Percentiles rank a stretch among this genome's conserved stretches.
Conservation (phyloP, 768 basidiomycete genomes). For the Phylloporus sp. region DNA sequence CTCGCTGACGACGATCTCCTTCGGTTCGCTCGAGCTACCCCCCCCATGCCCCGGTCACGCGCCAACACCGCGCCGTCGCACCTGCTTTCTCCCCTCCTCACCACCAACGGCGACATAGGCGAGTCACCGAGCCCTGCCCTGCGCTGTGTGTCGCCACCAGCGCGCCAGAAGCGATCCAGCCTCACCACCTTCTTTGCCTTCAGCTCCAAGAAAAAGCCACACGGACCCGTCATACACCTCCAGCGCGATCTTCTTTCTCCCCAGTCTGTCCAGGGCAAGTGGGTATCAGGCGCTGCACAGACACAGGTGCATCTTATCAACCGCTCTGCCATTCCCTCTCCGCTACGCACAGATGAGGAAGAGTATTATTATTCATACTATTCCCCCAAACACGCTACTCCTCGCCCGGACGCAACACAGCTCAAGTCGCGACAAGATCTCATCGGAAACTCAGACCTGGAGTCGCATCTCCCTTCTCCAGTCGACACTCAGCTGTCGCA, state of each 20-base stretch:
- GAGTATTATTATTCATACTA: conserved; percentile 55
- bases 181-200: conserved; percentile 28
- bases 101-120: conserved; percentile 63
- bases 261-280: conserved; percentile 13
- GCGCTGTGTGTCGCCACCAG: conserved; percentile 16
- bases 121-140: conserved; percentile 47
- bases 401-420: conserved; percentile 14
- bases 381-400: conserved; percentile 19
- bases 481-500: conserved; percentile 15
- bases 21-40: conserved; percentile 10
- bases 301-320: conserved; percentile 10
- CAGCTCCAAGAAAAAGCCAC: conserved; percentile 21
- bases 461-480: conserved; percentile 17
- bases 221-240: conserved; percentile 3
- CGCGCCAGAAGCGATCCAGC: conserved; percentile 44
- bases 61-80: conserved; percentile 27
- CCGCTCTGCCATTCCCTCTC: conserved; percentile 14
- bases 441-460: conserved; percentile 14
- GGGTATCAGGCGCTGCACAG: conserved; percentile 11
- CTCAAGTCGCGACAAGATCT: conserved; percentile 16
- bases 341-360: conserved; percentile 33
- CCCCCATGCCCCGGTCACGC: conserved; percentile 23
- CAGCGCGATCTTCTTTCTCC: conserved; percentile 10
- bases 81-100: conserved; percentile 34
- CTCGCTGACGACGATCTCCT: conserved; percentile 31